Conservation (phyloP, 306 rosid species). For the Trifolium dubium region DNA sequence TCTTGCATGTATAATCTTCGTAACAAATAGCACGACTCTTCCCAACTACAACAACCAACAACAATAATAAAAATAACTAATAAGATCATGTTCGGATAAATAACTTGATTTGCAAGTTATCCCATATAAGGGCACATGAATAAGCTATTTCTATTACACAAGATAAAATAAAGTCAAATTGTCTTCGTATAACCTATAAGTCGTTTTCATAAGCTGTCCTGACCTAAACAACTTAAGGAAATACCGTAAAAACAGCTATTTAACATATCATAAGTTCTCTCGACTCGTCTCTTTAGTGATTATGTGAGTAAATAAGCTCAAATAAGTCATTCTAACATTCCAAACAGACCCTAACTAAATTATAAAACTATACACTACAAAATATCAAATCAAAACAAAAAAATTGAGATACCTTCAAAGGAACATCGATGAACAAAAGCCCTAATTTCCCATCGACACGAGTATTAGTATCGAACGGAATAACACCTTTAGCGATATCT, state of each 20-base stretch:
- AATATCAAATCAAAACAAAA: not conserved
- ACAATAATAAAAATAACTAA: not conserved
- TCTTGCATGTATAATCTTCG: no score
- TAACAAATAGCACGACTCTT: no score
- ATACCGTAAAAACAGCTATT: not conserved
- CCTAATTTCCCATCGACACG: constrained; percentile 68
- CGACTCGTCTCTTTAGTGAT: not conserved
- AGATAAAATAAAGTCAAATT: not conserved
- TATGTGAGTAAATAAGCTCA: no score
- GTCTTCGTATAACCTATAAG: not conserved
- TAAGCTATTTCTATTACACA: no score
- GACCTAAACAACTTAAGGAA: no score
- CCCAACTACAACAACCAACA: not conserved
- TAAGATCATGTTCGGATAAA: not conserved
- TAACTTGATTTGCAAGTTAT: no score
- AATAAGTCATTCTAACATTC: not conserved
- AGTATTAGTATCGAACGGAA: constrained; percentile 77
- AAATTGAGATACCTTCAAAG: constrained; percentile 47
- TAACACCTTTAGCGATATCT: constrained; percentile 72
- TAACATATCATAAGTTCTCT: not conserved
- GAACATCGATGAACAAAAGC: constrained; percentile 62
- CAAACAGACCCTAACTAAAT: no score
- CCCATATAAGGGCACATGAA: not conserved
- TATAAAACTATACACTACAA: not conserved
- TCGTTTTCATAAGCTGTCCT: no score